A percentile compares a stretch with the other conserved stretches of the same genome.
Conservation (phyloP, 1,139 yeast genomes). For the Blastobotrys illinoisensis region DNA sequence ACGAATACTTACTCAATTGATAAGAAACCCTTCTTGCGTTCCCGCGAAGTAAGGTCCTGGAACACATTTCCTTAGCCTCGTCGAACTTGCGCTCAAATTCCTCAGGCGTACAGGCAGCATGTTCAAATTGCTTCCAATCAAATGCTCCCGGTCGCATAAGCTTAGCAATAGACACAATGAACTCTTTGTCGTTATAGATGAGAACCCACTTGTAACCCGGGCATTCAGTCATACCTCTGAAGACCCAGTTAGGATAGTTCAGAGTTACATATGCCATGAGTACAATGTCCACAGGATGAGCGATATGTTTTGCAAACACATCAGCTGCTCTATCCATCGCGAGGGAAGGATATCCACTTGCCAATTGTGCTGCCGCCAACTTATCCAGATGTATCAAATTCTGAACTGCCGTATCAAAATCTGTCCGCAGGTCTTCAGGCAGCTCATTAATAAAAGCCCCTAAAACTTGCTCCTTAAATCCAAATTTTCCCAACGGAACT, state of each 20-base stretch:
- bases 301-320: too few species aligned
- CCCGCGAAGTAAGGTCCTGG: neutral
- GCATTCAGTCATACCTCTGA: neutral
- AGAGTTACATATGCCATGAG: neutral
- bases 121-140: neutral
- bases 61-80: neutral
- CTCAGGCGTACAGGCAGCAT: neutral
- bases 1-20: neutral
- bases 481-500: too few species aligned
- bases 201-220: neutral
- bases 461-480: too few species aligned
- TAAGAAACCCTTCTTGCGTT: neutral
- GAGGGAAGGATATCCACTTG: too few species aligned
- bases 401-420: too few species aligned
- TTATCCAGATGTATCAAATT: too few species aligned
- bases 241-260: too few species aligned
- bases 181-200: neutral
- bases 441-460: too few species aligned
- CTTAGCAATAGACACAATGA: neutral
- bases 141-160: neutral
- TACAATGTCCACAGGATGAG: neutral
- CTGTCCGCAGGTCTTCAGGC: too few species aligned
- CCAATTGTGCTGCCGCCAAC: too few species aligned
- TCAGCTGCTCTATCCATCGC: too few species aligned
- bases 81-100: neutral